A percentile compares a stretch with the other conserved stretches of the same genome.
Conservation (phyloP, 768 basidiomycete species). For the Tulasnella sp. region DNA sequence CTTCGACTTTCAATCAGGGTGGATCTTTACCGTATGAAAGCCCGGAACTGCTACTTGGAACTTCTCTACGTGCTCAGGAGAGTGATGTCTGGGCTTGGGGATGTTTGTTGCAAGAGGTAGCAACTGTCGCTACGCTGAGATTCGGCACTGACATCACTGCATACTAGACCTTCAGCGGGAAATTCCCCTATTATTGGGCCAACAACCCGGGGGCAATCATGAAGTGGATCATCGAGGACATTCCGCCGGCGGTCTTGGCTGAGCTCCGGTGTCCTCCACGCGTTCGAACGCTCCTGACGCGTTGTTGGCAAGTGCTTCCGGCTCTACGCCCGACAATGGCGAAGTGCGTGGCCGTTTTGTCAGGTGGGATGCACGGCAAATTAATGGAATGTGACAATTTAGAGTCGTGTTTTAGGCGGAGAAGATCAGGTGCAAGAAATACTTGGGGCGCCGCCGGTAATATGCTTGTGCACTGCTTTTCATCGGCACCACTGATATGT, state of each 20-base stretch:
- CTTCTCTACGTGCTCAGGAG: background rate
- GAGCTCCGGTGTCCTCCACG: background rate
- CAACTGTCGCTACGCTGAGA: too few species aligned
- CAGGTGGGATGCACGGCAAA: too few species aligned
- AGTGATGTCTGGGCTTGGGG: constrained; percentile 9
- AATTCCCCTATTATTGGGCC: background rate
- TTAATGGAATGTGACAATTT: too few species aligned
- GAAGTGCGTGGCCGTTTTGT: too few species aligned
- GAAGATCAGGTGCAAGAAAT: too few species aligned
- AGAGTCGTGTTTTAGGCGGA: too few species aligned
- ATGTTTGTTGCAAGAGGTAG: background rate
- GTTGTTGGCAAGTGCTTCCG: background rate
- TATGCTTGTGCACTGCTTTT: too few species aligned
- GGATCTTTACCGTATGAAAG: background rate
- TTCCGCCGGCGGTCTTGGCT: background rate
- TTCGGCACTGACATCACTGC: too few species aligned
- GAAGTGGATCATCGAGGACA: background rate
- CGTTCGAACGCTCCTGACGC: background rate
- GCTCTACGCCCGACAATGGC: too few species aligned
- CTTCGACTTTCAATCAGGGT: background rate
- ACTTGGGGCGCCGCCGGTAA: too few species aligned
- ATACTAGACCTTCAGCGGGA: background rate
- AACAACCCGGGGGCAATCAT: background rate
- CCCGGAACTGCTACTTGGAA: background rate
- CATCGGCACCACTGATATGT: too few species aligned